Evolutionary conservation across 179 eudicot species (phyloP).

Genomic region (Actinidia chinensis): DNA sequence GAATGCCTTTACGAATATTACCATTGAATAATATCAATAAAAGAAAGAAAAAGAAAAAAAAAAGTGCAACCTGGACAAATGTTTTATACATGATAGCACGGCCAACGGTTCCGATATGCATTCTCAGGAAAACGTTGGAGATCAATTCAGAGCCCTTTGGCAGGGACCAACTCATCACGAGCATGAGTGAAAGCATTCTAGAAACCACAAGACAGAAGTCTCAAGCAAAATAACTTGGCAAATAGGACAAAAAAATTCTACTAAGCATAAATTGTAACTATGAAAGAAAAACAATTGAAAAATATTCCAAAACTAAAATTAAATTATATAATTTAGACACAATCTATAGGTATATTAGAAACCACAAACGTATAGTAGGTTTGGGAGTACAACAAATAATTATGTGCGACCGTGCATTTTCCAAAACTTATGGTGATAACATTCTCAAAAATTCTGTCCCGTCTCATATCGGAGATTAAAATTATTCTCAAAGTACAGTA

Average conservation of each 20-base stretch:
- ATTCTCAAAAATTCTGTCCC: neutral
- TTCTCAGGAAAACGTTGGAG: slow-evolving; percentile 75
- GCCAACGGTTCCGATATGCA: slow-evolving; percentile 85
- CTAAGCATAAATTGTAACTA: too few species aligned
- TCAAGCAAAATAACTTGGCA: neutral
- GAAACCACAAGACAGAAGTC: slow-evolving; percentile 22
- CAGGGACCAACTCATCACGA: slow-evolving; percentile 77
- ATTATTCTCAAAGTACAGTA: neutral
- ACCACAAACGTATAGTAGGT: neutral
- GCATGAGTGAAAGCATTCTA: slow-evolving; percentile 86
- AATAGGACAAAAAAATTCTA: too few species aligned
- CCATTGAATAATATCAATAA: neutral
- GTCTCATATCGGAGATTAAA: neutral
- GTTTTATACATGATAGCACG: slow-evolving; percentile 93
- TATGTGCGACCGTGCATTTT: too few species aligned
- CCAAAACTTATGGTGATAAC: neutral
- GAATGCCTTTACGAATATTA: neutral
- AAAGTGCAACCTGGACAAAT: slow-evolving; percentile 78
- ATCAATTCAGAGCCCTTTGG: slow-evolving; percentile 85
- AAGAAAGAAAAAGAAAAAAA: neutral
- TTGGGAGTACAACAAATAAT: neutral
- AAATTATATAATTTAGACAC: neutral
- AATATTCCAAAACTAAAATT: neutral
- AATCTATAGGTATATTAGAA: neutral
- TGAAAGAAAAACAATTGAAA: neutral